These are phyloP conservation scores for Avena sativa DNA, from an alignment of 176 grass and related monocot species.

Conservation along the genomic window DNA sequence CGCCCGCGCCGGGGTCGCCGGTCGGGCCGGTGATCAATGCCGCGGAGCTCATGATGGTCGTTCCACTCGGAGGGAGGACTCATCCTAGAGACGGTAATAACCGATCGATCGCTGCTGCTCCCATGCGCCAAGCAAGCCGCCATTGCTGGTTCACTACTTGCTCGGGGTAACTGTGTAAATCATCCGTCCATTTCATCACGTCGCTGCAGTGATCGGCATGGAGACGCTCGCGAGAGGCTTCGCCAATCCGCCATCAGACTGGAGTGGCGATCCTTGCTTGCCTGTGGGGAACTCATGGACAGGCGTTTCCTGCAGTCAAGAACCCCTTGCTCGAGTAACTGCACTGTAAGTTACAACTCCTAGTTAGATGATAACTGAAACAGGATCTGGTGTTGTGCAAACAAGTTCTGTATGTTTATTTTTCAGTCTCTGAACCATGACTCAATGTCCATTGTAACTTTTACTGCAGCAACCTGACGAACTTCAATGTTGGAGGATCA, in stretches of 20 bases:
- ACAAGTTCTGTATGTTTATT: background rate
- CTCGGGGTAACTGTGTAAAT: background rate
- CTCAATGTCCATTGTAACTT: background rate
- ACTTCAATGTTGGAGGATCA: constrained; percentile 59
- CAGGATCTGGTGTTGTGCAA: background rate
- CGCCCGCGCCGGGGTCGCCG: constrained; percentile 54
- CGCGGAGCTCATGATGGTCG: constrained; percentile 74
- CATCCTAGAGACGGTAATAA: constrained; percentile 84
- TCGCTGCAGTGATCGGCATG: constrained; percentile 81
- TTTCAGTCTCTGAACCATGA: background rate
- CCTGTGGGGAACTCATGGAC: constrained; percentile 80
- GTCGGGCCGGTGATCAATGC: constrained; percentile 94
- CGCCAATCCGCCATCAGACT: constrained; percentile 59
- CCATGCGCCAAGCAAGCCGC: background rate
- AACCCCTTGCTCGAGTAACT: constrained; percentile 50
- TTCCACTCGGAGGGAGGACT: constrained; percentile 77
- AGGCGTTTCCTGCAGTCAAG: constrained; percentile 70
- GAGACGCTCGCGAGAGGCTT: constrained; percentile 69
- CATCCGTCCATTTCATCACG: background rate
- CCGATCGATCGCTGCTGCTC: background rate
- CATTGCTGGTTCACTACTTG: background rate
- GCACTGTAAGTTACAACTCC: background rate
- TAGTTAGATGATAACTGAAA: too few species aligned
- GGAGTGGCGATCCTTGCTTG: constrained; percentile 92
- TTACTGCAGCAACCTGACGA: constrained; percentile 72